phyloP scores from a whole-genome alignment of 1,284 basidiomycete species.

The Ustilago loliicola region DNA sequence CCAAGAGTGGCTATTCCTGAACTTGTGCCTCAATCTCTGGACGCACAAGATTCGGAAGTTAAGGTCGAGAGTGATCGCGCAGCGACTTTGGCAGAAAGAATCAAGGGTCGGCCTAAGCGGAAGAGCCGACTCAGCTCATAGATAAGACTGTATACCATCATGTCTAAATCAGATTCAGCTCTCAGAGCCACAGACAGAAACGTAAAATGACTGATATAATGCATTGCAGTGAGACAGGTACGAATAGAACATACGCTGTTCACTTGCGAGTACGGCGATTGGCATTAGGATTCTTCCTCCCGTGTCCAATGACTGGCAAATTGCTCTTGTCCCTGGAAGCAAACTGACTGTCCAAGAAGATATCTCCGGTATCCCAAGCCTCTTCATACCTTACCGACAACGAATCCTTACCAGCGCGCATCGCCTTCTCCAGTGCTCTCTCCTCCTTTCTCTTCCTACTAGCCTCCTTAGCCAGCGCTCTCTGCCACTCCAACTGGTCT shows the following conservation, averaged over 20 bases:
- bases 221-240: neutral
- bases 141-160: neutral
- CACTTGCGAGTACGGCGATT: constrained; percentile 50
- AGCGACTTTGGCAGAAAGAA: constrained; percentile 35
- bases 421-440: constrained; percentile 47
- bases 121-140: constrained; percentile 27
- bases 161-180: neutral
- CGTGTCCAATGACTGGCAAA: constrained; percentile 66
- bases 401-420: constrained; percentile 61
- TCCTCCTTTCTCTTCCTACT: constrained; percentile 64
- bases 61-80: neutral
- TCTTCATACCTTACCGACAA: constrained; percentile 66
- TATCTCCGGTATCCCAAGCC: constrained; percentile 65
- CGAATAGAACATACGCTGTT: neutral
- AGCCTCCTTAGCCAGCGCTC: constrained; percentile 58
- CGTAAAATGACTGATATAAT: too few species aligned
- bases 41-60: neutral
- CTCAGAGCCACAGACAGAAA: neutral
- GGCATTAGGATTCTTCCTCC: constrained; percentile 68
- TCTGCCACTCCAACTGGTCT: constrained; percentile 69
- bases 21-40: constrained; percentile 21
- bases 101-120: constrained; percentile 43
- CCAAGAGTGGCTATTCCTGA: constrained; percentile 31
- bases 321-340: constrained; percentile 38
- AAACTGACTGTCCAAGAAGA: constrained; percentile 57